Conservation (phyloP, 2,329 filamentous ascomycete genomes). For the Stagonosporopsis chrysanthemi region DNA sequence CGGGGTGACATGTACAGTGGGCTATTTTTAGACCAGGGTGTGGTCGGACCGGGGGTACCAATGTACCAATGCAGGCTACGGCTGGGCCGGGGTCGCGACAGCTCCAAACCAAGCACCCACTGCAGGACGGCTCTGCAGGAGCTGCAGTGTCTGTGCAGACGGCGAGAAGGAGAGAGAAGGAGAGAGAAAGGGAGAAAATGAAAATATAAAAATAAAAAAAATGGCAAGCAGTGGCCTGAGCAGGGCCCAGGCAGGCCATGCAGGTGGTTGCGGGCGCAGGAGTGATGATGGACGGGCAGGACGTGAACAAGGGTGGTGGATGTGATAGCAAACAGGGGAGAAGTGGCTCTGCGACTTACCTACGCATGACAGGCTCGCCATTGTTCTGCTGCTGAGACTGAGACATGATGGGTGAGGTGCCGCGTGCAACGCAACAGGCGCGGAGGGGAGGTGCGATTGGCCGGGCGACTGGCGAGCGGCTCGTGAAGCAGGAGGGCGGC, state of each 20-base stretch:
- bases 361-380: constrained; percentile 68
- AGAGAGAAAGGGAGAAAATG: no score
- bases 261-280: constrained; percentile 2
- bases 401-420: constrained; percentile 41
- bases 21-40: constrained; percentile 49
- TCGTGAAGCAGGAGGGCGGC: background rate
- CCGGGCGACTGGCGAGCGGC: background rate
- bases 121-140: constrained; percentile 6
- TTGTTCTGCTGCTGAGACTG: constrained; percentile 37
- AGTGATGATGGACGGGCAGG: constrained; percentile 1
- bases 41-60: constrained; percentile 44
- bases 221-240: background rate
- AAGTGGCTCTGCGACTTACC: constrained; percentile 58
- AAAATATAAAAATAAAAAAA: background rate
- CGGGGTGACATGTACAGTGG: constrained; percentile 39
- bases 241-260: background rate
- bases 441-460: constrained; percentile 7
- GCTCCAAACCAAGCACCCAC: constrained; percentile 14
- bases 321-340: constrained; percentile 4
- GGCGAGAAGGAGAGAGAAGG: background rate
- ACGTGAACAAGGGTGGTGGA: constrained; percentile 8
- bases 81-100: constrained; percentile 34
- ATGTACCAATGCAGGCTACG: constrained; percentile 49
- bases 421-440: constrained; percentile 1
- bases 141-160: background rate